Conservation (phyloP, 371 early-diverging fungal genomes). For the Amoeboaphelidium occidentale region DNA sequence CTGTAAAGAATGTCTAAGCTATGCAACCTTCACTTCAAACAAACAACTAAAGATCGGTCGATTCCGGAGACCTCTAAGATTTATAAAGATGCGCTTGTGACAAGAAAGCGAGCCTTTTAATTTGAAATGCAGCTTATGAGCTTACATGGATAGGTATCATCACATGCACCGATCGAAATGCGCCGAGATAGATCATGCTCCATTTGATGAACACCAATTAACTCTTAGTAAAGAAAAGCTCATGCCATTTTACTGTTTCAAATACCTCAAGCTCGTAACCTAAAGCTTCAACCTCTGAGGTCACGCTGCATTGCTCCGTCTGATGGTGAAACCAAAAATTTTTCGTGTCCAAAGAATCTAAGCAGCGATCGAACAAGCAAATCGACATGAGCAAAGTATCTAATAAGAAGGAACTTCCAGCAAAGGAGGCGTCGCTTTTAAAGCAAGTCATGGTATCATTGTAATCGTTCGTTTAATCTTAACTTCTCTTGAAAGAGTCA, state of each 20-base stretch:
- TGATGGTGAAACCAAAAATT: constrained; percentile 1
- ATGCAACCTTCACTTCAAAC: no score
- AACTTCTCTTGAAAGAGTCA: constrained; percentile 31
- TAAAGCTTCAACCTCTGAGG: not conserved
- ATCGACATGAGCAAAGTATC: not conserved
- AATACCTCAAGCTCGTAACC: not conserved
- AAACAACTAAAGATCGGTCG: no score
- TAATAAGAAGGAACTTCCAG: constrained; percentile 31
- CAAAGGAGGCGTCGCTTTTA: constrained; percentile 48
- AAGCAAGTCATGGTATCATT: constrained; percentile 39
- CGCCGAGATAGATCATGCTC: no score
- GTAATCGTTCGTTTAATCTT: constrained; percentile 2
- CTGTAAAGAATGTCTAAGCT: no score
- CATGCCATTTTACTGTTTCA: not conserved
- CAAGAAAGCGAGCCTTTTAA: no score
- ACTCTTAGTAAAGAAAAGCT: no score
- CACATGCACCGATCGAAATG: no score
- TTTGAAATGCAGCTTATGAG: no score
- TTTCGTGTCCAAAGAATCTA: not conserved
- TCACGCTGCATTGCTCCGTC: constrained; percentile 1
- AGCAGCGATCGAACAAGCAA: constrained; percentile 1
- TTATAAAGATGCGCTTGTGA: no score
- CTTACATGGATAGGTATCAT: no score
- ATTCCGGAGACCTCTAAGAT: no score
- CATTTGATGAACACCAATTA: no score